A percentile compares a stretch with the other conserved stretches of the same genome.
Conservation (phyloP, 805 yeast genomes). For the Komagataella pastoris region DNA sequence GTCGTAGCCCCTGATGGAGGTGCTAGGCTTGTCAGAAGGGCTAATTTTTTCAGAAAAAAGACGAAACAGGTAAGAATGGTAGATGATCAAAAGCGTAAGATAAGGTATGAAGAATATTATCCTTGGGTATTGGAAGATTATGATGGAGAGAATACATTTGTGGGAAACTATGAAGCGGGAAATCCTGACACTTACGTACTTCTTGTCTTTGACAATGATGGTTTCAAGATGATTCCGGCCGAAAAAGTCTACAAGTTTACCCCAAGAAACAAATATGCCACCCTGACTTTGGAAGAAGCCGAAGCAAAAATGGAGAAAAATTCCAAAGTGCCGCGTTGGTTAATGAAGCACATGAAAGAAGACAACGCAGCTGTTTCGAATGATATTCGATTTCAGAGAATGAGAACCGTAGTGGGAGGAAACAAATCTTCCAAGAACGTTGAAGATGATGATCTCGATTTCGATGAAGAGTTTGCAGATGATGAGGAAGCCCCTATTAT, state of each 20-base stretch:
- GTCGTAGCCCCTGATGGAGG: conserved; percentile 90
- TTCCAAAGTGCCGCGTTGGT: conserved; percentile 77
- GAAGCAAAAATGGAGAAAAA: conserved; percentile 86
- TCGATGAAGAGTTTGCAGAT: conserved; percentile 94
- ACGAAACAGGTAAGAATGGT: conserved; percentile 74
- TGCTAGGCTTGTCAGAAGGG: conserved; percentile 49
- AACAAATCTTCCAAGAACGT: conserved; percentile 29
- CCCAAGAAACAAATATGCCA: conserved; percentile 85
- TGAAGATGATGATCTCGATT: conserved; percentile 87
- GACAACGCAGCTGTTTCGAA: conserved; percentile 30
- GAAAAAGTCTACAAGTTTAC: conserved; percentile 91
- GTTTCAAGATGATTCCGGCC: conserved; percentile 89
- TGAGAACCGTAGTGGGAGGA: conserved; percentile 26
- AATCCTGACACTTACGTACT: conserved; percentile 75
- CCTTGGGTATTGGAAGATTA: conserved; percentile 99
- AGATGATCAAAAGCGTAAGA: conserved; percentile 70
- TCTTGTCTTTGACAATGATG: conserved; percentile 72
- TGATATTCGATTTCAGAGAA: conserved; percentile 22
- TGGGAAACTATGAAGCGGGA: conserved; percentile 90
- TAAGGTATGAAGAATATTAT: conserved; percentile 90
- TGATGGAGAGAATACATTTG: conserved; percentile 89
- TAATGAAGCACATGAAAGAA: conserved; percentile 79
- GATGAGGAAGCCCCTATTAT: conserved; percentile 98
- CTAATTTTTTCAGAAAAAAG: conserved; percentile 50
- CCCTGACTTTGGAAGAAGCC: conserved; percentile 90